Percentiles rank a stretch among this genome's conserved stretches.
phyloP scores from a whole-genome alignment of 2,329 filamentous ascomycete genomes.

The Fusarium algeriense region DNA sequence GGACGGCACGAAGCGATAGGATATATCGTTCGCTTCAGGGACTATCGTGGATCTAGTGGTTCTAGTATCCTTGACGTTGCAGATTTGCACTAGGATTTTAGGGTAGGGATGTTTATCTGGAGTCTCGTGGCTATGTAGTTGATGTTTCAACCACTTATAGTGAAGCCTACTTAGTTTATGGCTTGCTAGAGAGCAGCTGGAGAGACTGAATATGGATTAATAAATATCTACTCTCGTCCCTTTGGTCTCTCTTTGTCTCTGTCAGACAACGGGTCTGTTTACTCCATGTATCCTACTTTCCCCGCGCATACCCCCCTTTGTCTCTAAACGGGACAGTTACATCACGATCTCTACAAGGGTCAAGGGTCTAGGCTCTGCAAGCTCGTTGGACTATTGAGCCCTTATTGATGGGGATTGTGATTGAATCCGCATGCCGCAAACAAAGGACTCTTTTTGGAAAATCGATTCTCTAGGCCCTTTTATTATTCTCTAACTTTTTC shows the following conservation, averaged over 20 bases:
- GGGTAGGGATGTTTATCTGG: conserved; percentile 4
- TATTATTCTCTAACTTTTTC: not conserved
- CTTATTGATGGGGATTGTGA: not conserved
- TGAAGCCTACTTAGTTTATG: not conserved
- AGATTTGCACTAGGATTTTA: conserved; percentile 27
- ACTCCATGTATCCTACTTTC: not conserved
- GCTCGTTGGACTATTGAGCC: not conserved
- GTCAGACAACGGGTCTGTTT: conserved; percentile 4
- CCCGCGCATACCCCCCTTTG: not conserved
- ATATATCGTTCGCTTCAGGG: conserved; percentile 9
- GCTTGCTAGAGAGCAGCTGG: conserved; percentile 16
- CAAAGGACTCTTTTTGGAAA: not conserved
- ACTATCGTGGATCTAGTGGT: conserved; percentile 31
- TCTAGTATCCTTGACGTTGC: conserved; percentile 27
- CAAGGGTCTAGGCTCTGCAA: conserved; percentile 9
- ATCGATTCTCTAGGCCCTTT: not conserved
- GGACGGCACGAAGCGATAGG: not conserved
- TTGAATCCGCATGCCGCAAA: conserved; percentile 6
- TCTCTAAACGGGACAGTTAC: conserved; percentile 6
- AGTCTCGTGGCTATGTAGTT: conserved; percentile 3
- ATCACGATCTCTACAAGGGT: conserved; percentile 22
- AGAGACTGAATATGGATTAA: conserved; percentile 3
- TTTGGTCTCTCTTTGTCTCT: conserved; percentile 8
- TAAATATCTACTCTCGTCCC: not conserved
- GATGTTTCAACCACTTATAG: not conserved